Evolutionary conservation across 768 basidiomycete species (phyloP), one percentile per base, ranked within the genome.

Genomic region (Podaxis pistillaris): DNA sequence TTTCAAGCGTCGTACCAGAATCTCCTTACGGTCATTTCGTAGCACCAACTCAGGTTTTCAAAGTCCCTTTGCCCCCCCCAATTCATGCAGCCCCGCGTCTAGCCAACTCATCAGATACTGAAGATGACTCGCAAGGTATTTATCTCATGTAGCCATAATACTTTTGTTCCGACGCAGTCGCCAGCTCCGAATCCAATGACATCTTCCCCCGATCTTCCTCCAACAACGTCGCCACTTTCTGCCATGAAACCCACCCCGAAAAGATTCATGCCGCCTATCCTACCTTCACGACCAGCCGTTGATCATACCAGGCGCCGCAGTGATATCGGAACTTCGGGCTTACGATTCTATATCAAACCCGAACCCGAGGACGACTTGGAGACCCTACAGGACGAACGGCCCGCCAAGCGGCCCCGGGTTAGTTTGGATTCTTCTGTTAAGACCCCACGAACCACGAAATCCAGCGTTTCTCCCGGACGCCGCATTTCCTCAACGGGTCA

Each of bases 91-190:
- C 22, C 15, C 19, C 3, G 6, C 7, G 9, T 5, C 17, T 19
- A 46, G 22, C 56, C 24, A 56, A 55, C 15, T 65, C 66, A 12
- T 65, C 64, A n/a, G 65, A 68, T 49, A 68, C 67, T 4, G 66
- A 66, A 63, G 65, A 62, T 26, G 65, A 66, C 26, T 53, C 60
- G n/a, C 60, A 64, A 59, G 49, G 67, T 67, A 38, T 19, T 26
- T 15, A 26, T 37, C 17, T 46, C 9, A 19, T 38, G 6, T 26
- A 28, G 13, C 13, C 19, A 13, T 3, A 7, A 46, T 46, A 13
- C 19, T 3, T 7, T 50, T 24, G 17, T 38, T 15, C 19, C 38
- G 5, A 56, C 33, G 22, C 37, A 30, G 24, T 19, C 8, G 28
- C 37, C 19, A 59, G 55, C 55, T 28, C 56, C 57, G 26, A 44